Evolutionary conservation across 352 stramenopile genomes (phyloP), one percentile per base, ranked within the genome.

Genomic region (Globisporangium irregulare): DNA sequence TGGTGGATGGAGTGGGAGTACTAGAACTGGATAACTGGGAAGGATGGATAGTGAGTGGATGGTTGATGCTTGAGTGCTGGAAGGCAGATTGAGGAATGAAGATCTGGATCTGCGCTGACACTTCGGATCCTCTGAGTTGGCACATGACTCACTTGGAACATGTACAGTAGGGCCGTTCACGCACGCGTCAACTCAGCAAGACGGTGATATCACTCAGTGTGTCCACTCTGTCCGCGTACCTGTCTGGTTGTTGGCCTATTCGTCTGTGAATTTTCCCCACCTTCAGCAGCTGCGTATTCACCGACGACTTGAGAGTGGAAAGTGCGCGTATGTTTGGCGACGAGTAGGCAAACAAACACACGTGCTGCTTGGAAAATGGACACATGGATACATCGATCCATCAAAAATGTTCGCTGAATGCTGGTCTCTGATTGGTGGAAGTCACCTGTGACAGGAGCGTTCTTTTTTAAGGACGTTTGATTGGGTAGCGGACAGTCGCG

Each of bases 361-460:
- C 56, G 7, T 46, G 18, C 38, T 20, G 41, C 41, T 48, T 53
- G 27, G 57, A 50, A 53, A 29, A 27, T 34, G 54, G 24, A 55
- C 9, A 54, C n/a, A 24, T 24, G 54, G 24, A 55, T 25, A 54
- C n/a, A 24, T 24, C 20, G 7, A 55, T 7, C 10, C 12, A 15
- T 27, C 6, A 34, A 12, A 64, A 5, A 32, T n/a, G 32, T 64
- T 56, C 38, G 59, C 38, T 10, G n/a, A 55, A 64, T 64, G 22
- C 38, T 50, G 36, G 22, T 56, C 24, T 41, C 59, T 64, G 59
- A 64, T 64, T 64, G 59, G 38, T 12, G 38, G 24, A 27, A 41
- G 29, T 27, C 18, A 27, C 50, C 18, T n/a, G 1, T 25, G 57
- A 51, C 10, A 62, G 8, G 57, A 62, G 38, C n/a, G 57, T 53